Base-by-base conservation (phyloP, 805 yeast species). In the Priceomyces fermenticarens region DNA sequence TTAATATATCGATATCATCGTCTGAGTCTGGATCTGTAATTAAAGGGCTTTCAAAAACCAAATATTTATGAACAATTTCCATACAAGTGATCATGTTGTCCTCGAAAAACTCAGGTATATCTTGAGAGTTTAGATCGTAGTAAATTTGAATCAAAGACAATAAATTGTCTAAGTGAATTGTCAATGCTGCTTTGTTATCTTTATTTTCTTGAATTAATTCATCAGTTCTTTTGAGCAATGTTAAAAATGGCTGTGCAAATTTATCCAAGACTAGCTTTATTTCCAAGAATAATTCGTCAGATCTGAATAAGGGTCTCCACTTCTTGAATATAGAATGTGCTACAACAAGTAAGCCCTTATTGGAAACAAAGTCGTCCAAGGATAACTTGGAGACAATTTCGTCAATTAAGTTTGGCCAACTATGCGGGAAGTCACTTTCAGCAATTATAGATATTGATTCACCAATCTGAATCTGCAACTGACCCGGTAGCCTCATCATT, bases 71-170 rank as follows among this genome's bases (percentile, higher is more conserved):
- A 51, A 90, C 71, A 23, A 90, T 77, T 4, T 72, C 72, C 93
- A 95, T 87, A 40, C 95, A 89, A 12, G 65, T 68, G 31, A 73
- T 67, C 62, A 93, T 66, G 59, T 93, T 78, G 64, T 93, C 98
- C 65, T 95, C 99, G 59, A 93, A 93, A 58, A 91, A 93, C 63
- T 90, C 99, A 1, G 99, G 99, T 40, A 93, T 84, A 64, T 93
- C 99, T 66, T 95, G 99, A 64, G 97, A 91, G 62, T 93, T 93
- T 55, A 93, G 78, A 60, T 93, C 99, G 58, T 81, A 88, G 63
- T 87, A 95, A 29, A 95, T 78, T 58, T 93, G 91, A 28, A 85
- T 63, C 40, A 90, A 71, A 15, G 89, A 64, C 38, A 84, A 66
- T 51, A 90, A 62, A 42, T 85, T 86, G 26, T 85, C 91, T 51